Conservation (phyloP, 768 basidiomycete genomes). For the Trametes cinnabarina region DNA sequence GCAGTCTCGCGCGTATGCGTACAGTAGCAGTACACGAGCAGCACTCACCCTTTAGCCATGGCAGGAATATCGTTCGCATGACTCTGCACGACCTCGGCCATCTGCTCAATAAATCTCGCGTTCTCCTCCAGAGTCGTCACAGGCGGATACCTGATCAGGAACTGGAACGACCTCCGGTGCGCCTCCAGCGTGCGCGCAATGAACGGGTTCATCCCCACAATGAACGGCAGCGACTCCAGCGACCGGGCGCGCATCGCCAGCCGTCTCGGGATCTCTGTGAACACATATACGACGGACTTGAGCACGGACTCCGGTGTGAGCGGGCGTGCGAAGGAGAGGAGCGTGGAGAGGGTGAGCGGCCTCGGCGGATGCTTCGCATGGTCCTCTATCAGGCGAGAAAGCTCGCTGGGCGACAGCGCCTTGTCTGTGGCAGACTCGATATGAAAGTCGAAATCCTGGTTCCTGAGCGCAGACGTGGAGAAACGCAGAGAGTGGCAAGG, state of each 20-base stretch:
- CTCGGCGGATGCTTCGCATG: constrained; percentile 63
- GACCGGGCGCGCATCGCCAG: constrained; percentile 73
- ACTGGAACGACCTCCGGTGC: constrained; percentile 67
- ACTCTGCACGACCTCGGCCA: constrained; percentile 69
- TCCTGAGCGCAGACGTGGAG: background rate
- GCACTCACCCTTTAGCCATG: constrained; percentile 80
- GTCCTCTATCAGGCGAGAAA: constrained; percentile 58
- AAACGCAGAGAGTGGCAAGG: background rate
- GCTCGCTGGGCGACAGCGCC: constrained; percentile 48
- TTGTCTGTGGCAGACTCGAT: background rate
- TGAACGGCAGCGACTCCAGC: constrained; percentile 77
- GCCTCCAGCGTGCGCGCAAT: constrained; percentile 68
- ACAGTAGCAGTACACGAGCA: background rate
- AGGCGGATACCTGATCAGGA: constrained; percentile 63
- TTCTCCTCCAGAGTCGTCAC: constrained; percentile 72
- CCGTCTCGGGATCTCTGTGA: constrained; percentile 74
- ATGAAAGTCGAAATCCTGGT: constrained; percentile 7
- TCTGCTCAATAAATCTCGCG: constrained; percentile 57
- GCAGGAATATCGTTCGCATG: constrained; percentile 89
- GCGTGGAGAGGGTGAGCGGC: constrained; percentile 67
- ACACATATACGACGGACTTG: constrained; percentile 69
- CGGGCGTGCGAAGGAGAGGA: constrained; percentile 76
- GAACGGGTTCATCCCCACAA: constrained; percentile 87
- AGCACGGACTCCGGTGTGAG: constrained; percentile 68
- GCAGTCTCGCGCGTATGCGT: background rate